Evolutionary conservation across 2,329 filamentous ascomycete species (phyloP).

Genomic region (Tolypocladium nubicola): DNA sequence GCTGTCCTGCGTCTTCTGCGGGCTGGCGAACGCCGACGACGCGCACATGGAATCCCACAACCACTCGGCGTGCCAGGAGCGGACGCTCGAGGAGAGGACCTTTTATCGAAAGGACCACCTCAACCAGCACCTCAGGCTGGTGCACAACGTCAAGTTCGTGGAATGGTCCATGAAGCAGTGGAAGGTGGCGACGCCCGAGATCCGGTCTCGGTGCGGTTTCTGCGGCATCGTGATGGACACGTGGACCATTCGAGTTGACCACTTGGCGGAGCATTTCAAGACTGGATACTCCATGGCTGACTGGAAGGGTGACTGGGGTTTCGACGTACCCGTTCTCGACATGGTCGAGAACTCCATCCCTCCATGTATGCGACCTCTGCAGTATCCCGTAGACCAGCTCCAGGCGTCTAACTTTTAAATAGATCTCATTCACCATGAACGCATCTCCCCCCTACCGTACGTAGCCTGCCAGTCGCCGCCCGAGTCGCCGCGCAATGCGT

Average conservation of each 20-base stretch:
- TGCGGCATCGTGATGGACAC: conserved; percentile 51
- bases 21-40: conserved; percentile 40
- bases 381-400: conserved; percentile 24
- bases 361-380: conserved; percentile 42
- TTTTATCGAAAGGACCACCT: conserved; percentile 59
- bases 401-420: conserved; percentile 29
- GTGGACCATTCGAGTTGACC: conserved; percentile 50
- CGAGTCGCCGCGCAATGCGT: conserved; percentile 43
- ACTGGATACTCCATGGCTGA: conserved; percentile 55
- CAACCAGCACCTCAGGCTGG: conserved; percentile 53
- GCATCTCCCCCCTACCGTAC: conserved; percentile 45
- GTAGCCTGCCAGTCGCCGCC: conserved; percentile 32
- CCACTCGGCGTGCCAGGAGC: conserved; percentile 55
- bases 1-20: conserved; percentile 49
- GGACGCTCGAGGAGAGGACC: conserved; percentile 48
- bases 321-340: conserved; percentile 48
- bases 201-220: conserved; percentile 55
- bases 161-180: conserved; percentile 56
- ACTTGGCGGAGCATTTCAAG: conserved; percentile 59
- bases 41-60: conserved; percentile 50
- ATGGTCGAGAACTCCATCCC: conserved; percentile 59
- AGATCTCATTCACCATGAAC: conserved; percentile 56
- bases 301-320: conserved; percentile 63
- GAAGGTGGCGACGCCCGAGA: conserved; percentile 50
- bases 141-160: conserved; percentile 51